Evolutionary conservation across 2,329 filamentous ascomycete species (phyloP).

Genomic region (Penicillium sp.): DNA sequence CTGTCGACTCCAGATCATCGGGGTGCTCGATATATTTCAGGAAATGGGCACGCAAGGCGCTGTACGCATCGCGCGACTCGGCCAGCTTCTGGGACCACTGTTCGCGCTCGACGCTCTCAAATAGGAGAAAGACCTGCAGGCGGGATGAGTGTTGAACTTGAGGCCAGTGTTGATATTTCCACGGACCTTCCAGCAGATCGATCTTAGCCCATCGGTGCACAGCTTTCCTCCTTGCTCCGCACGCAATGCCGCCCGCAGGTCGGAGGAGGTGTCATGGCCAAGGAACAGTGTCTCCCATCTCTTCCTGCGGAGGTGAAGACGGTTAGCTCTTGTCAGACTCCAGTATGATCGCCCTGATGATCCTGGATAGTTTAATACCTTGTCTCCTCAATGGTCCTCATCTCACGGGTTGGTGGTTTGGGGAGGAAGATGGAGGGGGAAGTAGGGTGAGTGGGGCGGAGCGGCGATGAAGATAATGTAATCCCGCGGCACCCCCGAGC

Average conservation of each 20-base stretch:
- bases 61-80: conserved; percentile 74
- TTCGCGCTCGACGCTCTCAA: conserved; percentile 65
- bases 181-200: conserved; percentile 85
- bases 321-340: conserved; percentile 9
- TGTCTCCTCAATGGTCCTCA: conserved; percentile 60
- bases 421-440: conserved; percentile 13
- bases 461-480: conserved; percentile 31
- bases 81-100: conserved; percentile 71
- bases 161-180: not conserved
- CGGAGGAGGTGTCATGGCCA: conserved; percentile 58
- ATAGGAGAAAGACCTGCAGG: conserved; percentile 75
- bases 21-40: conserved; percentile 83
- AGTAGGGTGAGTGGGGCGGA: conserved; percentile 26
- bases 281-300: conserved; percentile 69
- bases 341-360: not conserved
- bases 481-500: conserved; percentile 20
- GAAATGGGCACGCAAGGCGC: conserved; percentile 71
- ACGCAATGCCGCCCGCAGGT: conserved; percentile 67
- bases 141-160: conserved; percentile 27
- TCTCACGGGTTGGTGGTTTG: conserved; percentile 38
- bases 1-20: conserved; percentile 72
- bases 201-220: conserved; percentile 74
- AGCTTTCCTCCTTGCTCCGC: conserved; percentile 63
- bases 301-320: conserved; percentile 51
- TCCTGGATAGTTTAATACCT: conserved; percentile 44